Percentiles rank a stretch among this genome's conserved stretches.
phyloP scores from a whole-genome alignment of 2,329 filamentous ascomycete genomes.

The Aaosphaeria pasadenensis region DNA sequence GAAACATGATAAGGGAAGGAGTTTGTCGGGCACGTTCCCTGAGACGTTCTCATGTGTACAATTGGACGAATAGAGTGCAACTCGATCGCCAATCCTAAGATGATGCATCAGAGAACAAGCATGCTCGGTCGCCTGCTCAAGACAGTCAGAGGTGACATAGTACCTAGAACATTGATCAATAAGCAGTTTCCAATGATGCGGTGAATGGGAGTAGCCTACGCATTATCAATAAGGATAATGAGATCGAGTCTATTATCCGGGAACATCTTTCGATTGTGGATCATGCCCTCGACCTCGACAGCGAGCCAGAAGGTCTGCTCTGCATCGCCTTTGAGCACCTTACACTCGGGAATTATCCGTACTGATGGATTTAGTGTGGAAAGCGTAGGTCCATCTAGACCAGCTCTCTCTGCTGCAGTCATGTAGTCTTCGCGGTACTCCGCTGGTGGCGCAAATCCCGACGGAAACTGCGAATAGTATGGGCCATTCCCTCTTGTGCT shows the following conservation, averaged over 20 bases:
- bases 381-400: slow-evolving; percentile 3
- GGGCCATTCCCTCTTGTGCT: too few species aligned
- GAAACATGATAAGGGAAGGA: slow-evolving; percentile 17
- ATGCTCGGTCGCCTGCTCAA: slow-evolving; percentile 15
- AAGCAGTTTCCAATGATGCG: not conserved
- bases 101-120: slow-evolving; percentile 16
- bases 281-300: slow-evolving; percentile 26
- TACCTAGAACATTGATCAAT: slow-evolving; percentile 13
- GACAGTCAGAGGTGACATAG: slow-evolving; percentile 24
- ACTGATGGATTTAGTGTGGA: slow-evolving; percentile 19
- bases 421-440: too few species aligned
- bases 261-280: slow-evolving; percentile 18
- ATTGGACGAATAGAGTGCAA: slow-evolving; percentile 29
- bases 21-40: slow-evolving; percentile 22
- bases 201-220: not conserved
- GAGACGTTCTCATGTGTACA: slow-evolving; percentile 25
- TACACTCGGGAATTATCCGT: slow-evolving; percentile 17
- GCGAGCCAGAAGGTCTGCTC: slow-evolving; percentile 26
- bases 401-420: too few species aligned
- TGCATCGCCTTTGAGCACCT: slow-evolving; percentile 12
- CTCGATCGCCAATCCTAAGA: slow-evolving; percentile 17
- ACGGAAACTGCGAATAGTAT: too few species aligned
- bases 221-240: slow-evolving; percentile 34
- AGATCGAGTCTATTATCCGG: slow-evolving; percentile 25
- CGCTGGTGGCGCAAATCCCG: too few species aligned